Percentiles rank a stretch among this genome's conserved stretches.
These are phyloP conservation scores for Taxawa tesnikishii DNA, from an alignment of 2,329 filamentous ascomycete species.

Conservation along the genomic window DNA sequence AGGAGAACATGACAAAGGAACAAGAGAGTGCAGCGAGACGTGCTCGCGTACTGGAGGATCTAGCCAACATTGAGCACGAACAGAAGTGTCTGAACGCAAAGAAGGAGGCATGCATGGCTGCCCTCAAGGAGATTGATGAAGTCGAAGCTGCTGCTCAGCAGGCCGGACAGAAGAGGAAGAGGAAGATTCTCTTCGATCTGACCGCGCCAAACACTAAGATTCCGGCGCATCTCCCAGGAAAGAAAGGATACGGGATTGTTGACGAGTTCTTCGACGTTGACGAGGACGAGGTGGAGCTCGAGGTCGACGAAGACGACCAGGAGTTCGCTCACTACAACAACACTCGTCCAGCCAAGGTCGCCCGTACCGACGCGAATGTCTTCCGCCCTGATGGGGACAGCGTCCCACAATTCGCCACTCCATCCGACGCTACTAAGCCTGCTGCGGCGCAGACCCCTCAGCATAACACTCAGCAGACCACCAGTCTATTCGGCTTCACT, in stretches of 20 bases:
- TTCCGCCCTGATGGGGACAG: conserved; percentile 8
- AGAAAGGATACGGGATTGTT: conserved; percentile 8
- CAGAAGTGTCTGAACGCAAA: not conserved
- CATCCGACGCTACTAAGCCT: conserved; percentile 1
- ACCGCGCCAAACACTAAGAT: too few relatives aligned
- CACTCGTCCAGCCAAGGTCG: conserved; percentile 8
- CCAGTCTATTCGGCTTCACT: not conserved
- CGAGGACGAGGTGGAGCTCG: conserved; percentile 6
- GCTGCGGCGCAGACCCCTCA: conserved; percentile 3
- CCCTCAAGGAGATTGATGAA: not conserved
- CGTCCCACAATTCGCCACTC: too few relatives aligned
- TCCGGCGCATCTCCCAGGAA: conserved; percentile 8
- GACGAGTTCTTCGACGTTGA: conserved; percentile 9
- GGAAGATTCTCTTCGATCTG: conserved; percentile 9
- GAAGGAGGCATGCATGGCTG: conserved; percentile 1
- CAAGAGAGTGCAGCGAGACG: conserved; percentile 3
- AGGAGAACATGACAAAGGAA: conserved; percentile 1
- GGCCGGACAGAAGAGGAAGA: conserved; percentile 8
- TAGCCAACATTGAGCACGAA: conserved; percentile 5
- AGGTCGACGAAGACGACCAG: conserved; percentile 6
- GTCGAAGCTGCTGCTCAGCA: conserved; percentile 1
- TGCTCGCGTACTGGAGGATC: conserved; percentile 5
- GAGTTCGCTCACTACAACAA: conserved; percentile 2
- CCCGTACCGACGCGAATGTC: conserved; percentile 9
- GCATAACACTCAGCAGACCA: conserved; percentile 3